Evolutionary conservation across 2,329 filamentous ascomycete genomes (phyloP).

Genomic region (Xylariomycetidae sp.): DNA sequence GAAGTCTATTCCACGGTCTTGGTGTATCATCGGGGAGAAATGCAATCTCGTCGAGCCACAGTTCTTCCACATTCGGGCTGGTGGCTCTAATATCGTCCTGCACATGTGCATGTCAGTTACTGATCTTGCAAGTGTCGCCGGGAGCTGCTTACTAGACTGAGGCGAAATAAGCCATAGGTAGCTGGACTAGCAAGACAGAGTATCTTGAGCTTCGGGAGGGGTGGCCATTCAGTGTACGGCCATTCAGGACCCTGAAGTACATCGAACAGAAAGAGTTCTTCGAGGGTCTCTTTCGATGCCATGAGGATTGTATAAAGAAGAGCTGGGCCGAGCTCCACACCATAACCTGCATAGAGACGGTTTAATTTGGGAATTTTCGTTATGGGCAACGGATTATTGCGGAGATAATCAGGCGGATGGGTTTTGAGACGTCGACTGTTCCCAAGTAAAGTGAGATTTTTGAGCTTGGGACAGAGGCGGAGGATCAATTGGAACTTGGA

Average conservation of each 20-base stretch:
- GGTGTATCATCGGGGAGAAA: too few species aligned
- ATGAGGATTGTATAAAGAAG: conserved; percentile 11
- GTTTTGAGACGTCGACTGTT: too few species aligned
- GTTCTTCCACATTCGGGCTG: conserved; percentile 20
- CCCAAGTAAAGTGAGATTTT: conserved; percentile 15
- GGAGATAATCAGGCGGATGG: not conserved
- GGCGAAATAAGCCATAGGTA: too few species aligned
- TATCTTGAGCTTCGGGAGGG: conserved; percentile 13
- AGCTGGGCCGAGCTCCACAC: conserved; percentile 1
- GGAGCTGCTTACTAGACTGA: too few species aligned
- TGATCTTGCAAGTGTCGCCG: not conserved
- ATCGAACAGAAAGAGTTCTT: conserved; percentile 18
- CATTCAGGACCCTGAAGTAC: not conserved
- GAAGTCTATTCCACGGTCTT: too few species aligned
- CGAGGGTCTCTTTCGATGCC: conserved; percentile 12
- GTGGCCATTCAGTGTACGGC: conserved; percentile 5
- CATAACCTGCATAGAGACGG: conserved; percentile 13
- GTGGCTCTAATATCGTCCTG: conserved; percentile 10
- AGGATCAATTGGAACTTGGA: conserved; percentile 6
- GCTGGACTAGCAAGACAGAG: conserved; percentile 8
- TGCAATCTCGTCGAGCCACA: conserved; percentile 16
- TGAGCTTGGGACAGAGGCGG: conserved; percentile 9
- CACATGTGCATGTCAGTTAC: conserved; percentile 8
- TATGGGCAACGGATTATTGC: not conserved
- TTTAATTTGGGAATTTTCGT: conserved; percentile 9